A percentile compares a stretch with the other conserved stretches of the same genome.
phyloP scores from a whole-genome alignment of 2,329 filamentous ascomycete genomes.

The Thermothelomyces thermophilus region DNA sequence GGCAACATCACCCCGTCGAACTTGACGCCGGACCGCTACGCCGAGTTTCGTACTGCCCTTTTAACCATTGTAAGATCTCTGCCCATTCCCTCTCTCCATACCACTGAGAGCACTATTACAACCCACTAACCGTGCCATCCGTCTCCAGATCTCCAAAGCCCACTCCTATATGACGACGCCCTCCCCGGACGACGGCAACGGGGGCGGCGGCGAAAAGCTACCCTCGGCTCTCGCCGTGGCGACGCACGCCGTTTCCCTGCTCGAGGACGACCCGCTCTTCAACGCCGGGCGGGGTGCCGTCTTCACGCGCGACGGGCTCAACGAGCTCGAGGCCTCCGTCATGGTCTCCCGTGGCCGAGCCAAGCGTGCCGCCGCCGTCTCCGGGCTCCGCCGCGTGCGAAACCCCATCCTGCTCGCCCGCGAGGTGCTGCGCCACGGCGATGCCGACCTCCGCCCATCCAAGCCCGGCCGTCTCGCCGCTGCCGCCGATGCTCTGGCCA shows the following conservation, averaged over 20 bases:
- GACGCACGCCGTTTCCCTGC: conserved; percentile 63
- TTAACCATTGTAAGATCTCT: conserved; percentile 49
- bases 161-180: conserved; percentile 41
- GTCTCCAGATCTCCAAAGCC: conserved; percentile 37
- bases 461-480: too few relatives aligned
- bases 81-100: neutral
- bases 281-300: conserved; percentile 81
- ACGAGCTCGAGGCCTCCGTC: conserved; percentile 79
- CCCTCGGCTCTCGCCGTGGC: conserved; percentile 66
- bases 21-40: conserved; percentile 52
- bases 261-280: conserved; percentile 78
- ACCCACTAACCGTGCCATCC: neutral
- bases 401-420: conserved; percentile 72
- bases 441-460: conserved; percentile 43
- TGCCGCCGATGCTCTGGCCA: too few relatives aligned
- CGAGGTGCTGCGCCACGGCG: conserved; percentile 62
- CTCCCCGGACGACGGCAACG: neutral
- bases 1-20: conserved; percentile 59
- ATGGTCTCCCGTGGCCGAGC: conserved; percentile 70
- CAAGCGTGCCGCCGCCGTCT: conserved; percentile 74
- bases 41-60: conserved; percentile 53
- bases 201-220: neutral
- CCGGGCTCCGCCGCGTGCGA: conserved; percentile 64
- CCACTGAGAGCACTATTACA: neutral
- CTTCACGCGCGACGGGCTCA: conserved; percentile 74